Percentiles rank a stretch among this genome's conserved stretches.
These are phyloP conservation scores for Perkinsus chesapeaki DNA, from an alignment of 169 alveolate species.

Conservation along the genomic window DNA sequence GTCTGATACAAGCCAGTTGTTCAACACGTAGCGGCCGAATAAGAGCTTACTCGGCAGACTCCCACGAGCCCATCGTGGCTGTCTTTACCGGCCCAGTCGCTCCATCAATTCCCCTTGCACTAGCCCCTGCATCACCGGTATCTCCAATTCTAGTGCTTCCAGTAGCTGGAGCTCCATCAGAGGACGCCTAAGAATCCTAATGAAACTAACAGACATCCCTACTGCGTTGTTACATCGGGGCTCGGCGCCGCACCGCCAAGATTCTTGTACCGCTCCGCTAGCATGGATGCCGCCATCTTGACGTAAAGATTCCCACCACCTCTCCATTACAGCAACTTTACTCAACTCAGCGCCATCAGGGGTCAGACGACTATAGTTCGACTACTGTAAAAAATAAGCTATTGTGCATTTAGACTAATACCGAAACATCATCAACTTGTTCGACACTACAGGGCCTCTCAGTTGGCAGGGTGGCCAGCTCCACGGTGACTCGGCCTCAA, in stretches of 20 bases:
- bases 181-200: neutral
- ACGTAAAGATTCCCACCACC: neutral
- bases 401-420: neutral
- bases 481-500: slow-evolving; percentile 6
- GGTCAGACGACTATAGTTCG: too few relatives aligned
- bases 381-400: neutral
- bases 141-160: neutral
- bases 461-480: too few relatives aligned
- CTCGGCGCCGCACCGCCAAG: neutral
- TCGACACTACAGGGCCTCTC: too few relatives aligned
- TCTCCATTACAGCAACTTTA: too few relatives aligned
- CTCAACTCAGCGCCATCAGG: neutral
- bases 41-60: neutral
- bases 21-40: neutral
- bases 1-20: neutral
- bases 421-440: neutral
- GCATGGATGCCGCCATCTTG: neutral
- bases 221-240: neutral
- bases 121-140: neutral
- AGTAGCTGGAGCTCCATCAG: neutral
- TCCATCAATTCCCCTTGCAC: neutral
- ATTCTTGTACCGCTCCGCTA: neutral
- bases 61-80: neutral
- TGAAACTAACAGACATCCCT: neutral
- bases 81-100: neutral